Base-by-base conservation (phyloP, 2,329 filamentous ascomycete genomes). In the Epichloe hybrida region DNA sequence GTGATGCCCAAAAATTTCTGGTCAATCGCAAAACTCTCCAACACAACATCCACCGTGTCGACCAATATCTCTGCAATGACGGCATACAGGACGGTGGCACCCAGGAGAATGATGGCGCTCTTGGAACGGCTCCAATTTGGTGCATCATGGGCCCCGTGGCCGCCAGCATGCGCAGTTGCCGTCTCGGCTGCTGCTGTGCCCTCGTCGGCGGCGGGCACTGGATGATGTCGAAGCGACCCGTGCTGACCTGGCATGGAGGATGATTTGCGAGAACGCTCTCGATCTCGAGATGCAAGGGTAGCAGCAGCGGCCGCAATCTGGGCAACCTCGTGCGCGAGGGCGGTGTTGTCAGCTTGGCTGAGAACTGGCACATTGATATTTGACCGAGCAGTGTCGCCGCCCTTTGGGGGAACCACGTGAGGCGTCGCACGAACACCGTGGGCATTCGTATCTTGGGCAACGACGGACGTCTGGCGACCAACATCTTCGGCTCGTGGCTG, bases 1-100 rank as follows among this genome's bases (percentile, higher is more conserved):
- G 93, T 97, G 57, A 98, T 95, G 45, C 93, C 93, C 51, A 98
- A 71, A 68, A 98, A 97, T 66, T 98, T 98, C 63, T 97, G 89
- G 63, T 97, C 90, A 59, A 98, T 88, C 48, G 89, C 82, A 50
- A 94, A 85, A 55, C 86, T 90, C 56, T 91, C 81, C 48, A 98
- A 71, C 6, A 98, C 91, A n/a, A 93, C 87, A 63, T 98, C 94
- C 1, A 98, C 94, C 0, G 91, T 97, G 65, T 95, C 88, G 41
- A 98, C 94, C 5, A 98, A 72, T 50, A 98, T 96, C 67, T 98
- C 93, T 7, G 93, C 93, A 64, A 98, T 95, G 38, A 97, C 73
- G n/a, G 94, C 93, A 64, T 98, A 98, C 12, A 95, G 76, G 13
- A 97, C 62, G 0, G 93, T 98, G 3, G 94, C 91, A 2, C 81